Evolutionary conservation across 306 rosid genomes (phyloP).

Genomic region (Dryas drummondii): DNA sequence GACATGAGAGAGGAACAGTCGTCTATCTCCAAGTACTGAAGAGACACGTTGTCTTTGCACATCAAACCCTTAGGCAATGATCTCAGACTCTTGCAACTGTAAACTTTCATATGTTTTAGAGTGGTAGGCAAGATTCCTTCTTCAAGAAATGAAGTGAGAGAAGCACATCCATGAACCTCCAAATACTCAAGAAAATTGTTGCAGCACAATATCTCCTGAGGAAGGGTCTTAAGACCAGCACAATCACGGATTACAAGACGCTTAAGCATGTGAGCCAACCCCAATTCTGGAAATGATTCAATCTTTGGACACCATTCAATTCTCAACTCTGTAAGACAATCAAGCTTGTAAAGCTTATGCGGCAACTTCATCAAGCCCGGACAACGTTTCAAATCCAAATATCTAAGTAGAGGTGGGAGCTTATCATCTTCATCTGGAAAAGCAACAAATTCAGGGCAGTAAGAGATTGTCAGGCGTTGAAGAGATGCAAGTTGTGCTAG

Average conservation of each 20-base stretch:
- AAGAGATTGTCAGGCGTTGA: slow-evolving; percentile 16
- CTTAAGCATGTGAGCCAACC: slow-evolving; percentile 5
- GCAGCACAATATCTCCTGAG: not conserved
- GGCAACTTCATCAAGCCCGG: slow-evolving; percentile 7
- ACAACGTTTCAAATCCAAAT: slow-evolving; percentile 12
- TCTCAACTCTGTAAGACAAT: slow-evolving; percentile 11
- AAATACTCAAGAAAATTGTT: slow-evolving; percentile 14
- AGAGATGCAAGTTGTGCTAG: slow-evolving; percentile 12
- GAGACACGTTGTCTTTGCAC: slow-evolving; percentile 6
- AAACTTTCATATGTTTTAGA: not conserved
- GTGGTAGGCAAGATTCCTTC: slow-evolving; percentile 8
- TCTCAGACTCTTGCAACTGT: not conserved
- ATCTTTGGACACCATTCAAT: slow-evolving; percentile 11
- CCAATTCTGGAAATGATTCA: slow-evolving; percentile 13
- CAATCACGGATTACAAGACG: slow-evolving; percentile 12
- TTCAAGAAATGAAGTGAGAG: slow-evolving; percentile 1
- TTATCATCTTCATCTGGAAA: not conserved
- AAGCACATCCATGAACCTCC: slow-evolving; percentile 3
- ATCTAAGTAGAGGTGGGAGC: slow-evolving; percentile 3
- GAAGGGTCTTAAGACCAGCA: slow-evolving; percentile 7
- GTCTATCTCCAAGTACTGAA: slow-evolving; percentile 11
- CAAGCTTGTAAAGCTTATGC: not conserved
- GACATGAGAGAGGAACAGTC: slow-evolving; percentile 10
- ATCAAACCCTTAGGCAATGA: slow-evolving; percentile 13
- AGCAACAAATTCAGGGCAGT: slow-evolving; percentile 8